These are phyloP conservation scores for Priceomyces fermenticarens DNA, from an alignment of 805 yeast species.

Conservation along the genomic window DNA sequence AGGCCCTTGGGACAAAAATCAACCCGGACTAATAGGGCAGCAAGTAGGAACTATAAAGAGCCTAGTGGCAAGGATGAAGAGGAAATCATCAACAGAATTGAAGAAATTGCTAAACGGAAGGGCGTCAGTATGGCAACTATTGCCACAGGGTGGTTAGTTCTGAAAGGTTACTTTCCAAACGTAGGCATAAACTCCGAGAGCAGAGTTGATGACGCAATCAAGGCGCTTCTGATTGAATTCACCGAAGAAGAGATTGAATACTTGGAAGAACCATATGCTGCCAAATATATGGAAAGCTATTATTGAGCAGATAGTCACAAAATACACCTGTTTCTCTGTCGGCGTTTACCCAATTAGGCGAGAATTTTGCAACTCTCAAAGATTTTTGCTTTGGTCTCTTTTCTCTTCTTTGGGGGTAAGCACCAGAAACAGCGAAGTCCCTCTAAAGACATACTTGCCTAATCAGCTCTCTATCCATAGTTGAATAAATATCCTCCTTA, in stretches of 20 bases:
- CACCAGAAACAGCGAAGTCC: no score
- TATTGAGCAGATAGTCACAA: no score
- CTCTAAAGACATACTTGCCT: no score
- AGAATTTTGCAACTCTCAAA: no score
- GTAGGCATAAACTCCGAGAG: conserved; percentile 15
- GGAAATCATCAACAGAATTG: conserved; percentile 41
- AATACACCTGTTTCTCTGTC: no score
- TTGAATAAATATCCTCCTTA: no score
- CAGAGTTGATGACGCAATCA: conserved; percentile 16
- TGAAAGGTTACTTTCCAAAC: conserved; percentile 16
- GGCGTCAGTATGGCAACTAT: conserved; percentile 43
- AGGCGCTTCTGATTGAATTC: conserved; percentile 8
- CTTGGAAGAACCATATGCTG: conserved; percentile 36
- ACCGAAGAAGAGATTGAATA: conserved; percentile 32
- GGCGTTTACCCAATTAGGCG: no score
- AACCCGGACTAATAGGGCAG: not conserved
- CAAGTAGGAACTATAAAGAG: conserved; percentile 2
- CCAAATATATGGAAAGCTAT: conserved; percentile 8
- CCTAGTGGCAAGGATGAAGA: conserved; percentile 13
- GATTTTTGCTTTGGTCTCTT: no score
- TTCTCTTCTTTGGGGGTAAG: no score
- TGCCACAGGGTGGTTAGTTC: conserved; percentile 21
- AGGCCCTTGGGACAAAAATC: conserved; percentile 32
- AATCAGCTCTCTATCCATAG: no score
- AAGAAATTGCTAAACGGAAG: conserved; percentile 46